Evolutionary conservation across 2,329 filamentous ascomycete species (phyloP).

Genomic region (Polychaeton citri): DNA sequence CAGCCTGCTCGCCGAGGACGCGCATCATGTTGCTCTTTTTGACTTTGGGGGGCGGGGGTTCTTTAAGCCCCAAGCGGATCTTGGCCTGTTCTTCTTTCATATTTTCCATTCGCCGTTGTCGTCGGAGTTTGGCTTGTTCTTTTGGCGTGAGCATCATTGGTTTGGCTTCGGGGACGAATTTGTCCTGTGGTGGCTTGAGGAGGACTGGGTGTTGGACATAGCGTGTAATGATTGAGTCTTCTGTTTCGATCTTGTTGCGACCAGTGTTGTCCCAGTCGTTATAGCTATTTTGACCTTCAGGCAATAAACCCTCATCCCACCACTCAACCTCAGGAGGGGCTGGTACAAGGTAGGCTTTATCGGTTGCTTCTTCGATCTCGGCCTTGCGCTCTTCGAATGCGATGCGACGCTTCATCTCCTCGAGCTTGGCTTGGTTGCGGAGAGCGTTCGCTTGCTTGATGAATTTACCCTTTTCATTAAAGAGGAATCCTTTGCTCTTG

Average conservation of each 20-base stretch:
- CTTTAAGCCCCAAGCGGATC: conserved; percentile 77
- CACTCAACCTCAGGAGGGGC: conserved; percentile 82
- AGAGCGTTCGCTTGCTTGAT: conserved; percentile 87
- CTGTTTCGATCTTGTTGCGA: conserved; percentile 58
- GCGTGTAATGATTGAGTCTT: conserved; percentile 78
- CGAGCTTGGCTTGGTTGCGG: conserved; percentile 72
- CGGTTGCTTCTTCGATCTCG: conserved; percentile 87
- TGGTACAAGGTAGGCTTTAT: conserved; percentile 79
- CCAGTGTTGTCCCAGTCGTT: conserved; percentile 50
- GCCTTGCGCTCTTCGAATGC: conserved; percentile 76
- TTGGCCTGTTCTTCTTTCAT: conserved; percentile 95
- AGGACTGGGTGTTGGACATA: conserved; percentile 90
- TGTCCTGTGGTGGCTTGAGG: conserved; percentile 82
- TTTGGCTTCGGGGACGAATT: conserved; percentile 64
- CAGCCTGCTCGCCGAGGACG: conserved; percentile 79
- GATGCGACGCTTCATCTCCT: conserved; percentile 89
- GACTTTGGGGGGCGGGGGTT: conserved; percentile 85
- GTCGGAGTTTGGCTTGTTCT: conserved; percentile 80
- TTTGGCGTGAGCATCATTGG: conserved; percentile 84
- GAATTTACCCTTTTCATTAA: conserved; percentile 95
- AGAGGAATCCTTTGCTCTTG: conserved; percentile 63
- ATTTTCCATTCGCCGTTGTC: conserved; percentile 82
- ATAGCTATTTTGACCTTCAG: conserved; percentile 53
- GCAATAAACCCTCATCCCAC: conserved; percentile 87
- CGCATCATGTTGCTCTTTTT: conserved; percentile 98